Conservation (phyloP, 495 filamentous ascomycete species). For the Penicillium mononematosum region DNA sequence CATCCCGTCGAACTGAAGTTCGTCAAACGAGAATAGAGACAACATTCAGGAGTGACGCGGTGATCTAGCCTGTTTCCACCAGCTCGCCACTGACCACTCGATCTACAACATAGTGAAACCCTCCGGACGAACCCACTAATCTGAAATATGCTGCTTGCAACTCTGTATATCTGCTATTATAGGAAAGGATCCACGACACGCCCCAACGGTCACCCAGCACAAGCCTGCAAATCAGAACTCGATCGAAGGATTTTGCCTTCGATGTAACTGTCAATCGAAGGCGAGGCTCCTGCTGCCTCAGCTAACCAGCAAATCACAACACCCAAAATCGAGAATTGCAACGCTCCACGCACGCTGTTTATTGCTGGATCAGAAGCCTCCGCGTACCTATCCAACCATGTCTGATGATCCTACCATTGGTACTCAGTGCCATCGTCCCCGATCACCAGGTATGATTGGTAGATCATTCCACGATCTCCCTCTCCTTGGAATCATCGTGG, state of each 20-base stretch:
- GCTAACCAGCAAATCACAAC: not conserved
- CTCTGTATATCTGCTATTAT: not conserved
- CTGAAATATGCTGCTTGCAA: not conserved
- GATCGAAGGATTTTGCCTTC: not conserved
- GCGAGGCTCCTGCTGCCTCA: not conserved
- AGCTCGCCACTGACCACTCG: not conserved
- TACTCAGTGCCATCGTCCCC: not conserved
- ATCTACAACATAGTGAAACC: not conserved
- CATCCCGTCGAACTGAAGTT: not conserved
- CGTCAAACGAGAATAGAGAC: not conserved
- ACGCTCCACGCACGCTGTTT: not conserved
- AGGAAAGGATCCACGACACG: not conserved
- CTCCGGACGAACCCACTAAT: not conserved
- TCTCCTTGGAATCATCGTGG: conserved; percentile 3
- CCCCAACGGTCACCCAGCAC: not conserved
- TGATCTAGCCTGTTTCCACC: not conserved
- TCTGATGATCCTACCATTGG: not conserved
- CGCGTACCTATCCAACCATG: not conserved
- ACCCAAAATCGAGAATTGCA: not conserved
- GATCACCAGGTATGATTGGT: conserved; percentile 14
- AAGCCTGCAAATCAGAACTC: not conserved
- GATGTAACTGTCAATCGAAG: not conserved
- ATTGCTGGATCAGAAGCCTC: not conserved
- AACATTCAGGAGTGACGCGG: not conserved
- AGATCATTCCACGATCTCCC: conserved; percentile 27